Conservation (phyloP, 2,329 filamentous ascomycete genomes). For the Clonostachys solani region DNA sequence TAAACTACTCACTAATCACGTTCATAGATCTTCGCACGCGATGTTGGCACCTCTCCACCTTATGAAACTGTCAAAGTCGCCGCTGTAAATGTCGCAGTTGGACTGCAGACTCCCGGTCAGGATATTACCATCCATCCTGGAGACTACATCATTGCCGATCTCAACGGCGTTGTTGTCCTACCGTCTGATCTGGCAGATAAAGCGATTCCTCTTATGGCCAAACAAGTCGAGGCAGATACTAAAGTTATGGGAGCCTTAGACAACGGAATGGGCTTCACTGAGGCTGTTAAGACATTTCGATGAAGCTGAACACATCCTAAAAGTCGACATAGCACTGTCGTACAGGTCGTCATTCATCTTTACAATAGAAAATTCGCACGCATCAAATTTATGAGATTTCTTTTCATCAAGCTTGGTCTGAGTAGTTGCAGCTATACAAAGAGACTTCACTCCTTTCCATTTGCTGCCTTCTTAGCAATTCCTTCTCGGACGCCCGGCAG, state of each 20-base stretch:
- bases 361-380: too few species aligned
- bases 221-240: slow-evolving; percentile 26
- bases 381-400: too few species aligned
- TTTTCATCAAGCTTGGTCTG: too few species aligned
- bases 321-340: too few species aligned
- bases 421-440: too few species aligned
- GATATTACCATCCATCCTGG: slow-evolving; percentile 32
- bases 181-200: slow-evolving; percentile 29
- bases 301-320: too few species aligned
- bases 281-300: slow-evolving; percentile 34
- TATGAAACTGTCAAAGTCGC: slow-evolving; percentile 34
- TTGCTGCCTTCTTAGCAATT: slow-evolving; percentile 14
- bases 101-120: slow-evolving; percentile 27
- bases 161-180: slow-evolving; percentile 40
- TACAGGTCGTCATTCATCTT: too few species aligned
- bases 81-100: slow-evolving; percentile 32
- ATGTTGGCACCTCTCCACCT: slow-evolving; percentile 37
- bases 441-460: too few species aligned
- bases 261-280: slow-evolving; percentile 35
- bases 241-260: slow-evolving; percentile 33
- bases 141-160: slow-evolving; percentile 37
- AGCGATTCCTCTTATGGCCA: slow-evolving; percentile 24
- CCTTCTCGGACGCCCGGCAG: slow-evolving; percentile 42
- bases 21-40: slow-evolving; percentile 30
- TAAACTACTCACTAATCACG: neutral